Evolutionary conservation across 2,329 filamentous ascomycete species (phyloP), one percentile per base, ranked within the genome.

Genomic region (Colletotrichum phormii): DNA sequence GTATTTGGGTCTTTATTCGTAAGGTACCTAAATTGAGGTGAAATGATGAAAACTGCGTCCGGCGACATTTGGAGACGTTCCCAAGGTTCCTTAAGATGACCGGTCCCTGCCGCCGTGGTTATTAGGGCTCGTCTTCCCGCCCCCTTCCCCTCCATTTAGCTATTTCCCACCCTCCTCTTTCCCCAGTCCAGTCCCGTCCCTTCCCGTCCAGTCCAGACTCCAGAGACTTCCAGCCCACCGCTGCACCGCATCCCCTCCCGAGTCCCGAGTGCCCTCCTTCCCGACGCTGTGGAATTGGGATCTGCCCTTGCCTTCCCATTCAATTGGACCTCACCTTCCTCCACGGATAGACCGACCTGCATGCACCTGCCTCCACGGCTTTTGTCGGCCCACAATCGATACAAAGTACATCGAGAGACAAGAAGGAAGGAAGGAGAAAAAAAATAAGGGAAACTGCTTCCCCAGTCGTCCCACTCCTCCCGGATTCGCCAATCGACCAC

Each of bases 401-500:
- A 49, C 42, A 5, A 49, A 49, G 42, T 49, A 49, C 42, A 49
- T 49, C 18, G 4, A 49, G 4, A 57, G 33, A 24, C n/a, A 18
- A 22, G 8, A 22, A 51, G 24, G 9, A 22, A 51, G 24, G 7
- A 26, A 49, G 37, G 24, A 29, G 24, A 24, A 42, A 33, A 15
- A 8, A 24, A 13, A 62, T 2, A 33, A 15, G 13, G 18, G n/a
- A 24, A 63, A 33, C 9, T 15, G 26, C 59, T 55, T 18, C 59
- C 53, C 59, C 51, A 26, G 54, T 59, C 22, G 33, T 49, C 22
- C 42, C 42, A 49, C 51, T 46, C n/a, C 53, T 22, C 24, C 60
- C 62, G 18, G 8, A 24, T 42, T 67, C 49, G n/a, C 54, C 53
- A 64, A 72, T 68, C 54, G 54, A 64, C 71, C 60, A 71, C 66